These are phyloP conservation scores for Trichoderma virens DNA, from an alignment of 495 filamentous ascomycete species.

Conservation along the genomic window DNA sequence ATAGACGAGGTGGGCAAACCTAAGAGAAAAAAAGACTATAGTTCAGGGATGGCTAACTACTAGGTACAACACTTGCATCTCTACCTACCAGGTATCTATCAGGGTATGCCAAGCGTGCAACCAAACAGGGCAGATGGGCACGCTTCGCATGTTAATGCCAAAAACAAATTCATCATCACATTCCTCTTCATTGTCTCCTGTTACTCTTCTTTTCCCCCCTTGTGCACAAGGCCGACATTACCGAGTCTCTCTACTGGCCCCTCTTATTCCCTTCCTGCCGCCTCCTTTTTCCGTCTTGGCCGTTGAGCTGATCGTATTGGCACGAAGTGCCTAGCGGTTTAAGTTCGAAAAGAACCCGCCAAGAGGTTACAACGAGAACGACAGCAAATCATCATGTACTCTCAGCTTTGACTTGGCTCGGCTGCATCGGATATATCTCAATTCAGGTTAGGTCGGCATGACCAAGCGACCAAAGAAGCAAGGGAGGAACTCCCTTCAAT, in stretches of 20 bases:
- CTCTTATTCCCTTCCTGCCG: background rate
- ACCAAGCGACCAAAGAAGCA: background rate
- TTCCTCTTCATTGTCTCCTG: background rate
- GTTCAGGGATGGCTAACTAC: background rate
- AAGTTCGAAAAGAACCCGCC: background rate
- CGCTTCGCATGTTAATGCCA: background rate
- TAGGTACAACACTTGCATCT: background rate
- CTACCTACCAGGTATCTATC: background rate
- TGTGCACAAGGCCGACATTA: background rate
- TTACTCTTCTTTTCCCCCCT: background rate
- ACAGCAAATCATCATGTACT: background rate
- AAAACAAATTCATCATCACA: background rate
- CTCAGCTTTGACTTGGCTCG: conserved; percentile 4
- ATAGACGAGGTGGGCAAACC: too few species aligned
- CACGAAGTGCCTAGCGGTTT: background rate
- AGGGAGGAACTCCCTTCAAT: background rate
- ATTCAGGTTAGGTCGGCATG: background rate
- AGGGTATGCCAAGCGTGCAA: background rate
- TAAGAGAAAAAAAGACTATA: too few species aligned
- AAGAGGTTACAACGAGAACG: background rate
- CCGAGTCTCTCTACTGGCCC: background rate
- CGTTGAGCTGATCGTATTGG: background rate
- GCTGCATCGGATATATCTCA: background rate
- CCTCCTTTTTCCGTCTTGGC: background rate
- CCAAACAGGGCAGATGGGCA: background rate